Percentiles rank a stretch among this genome's conserved stretches.
These are phyloP conservation scores for Trichoderma koningiopsis DNA, from an alignment of 2,329 filamentous ascomycete genomes.

Conservation along the genomic window DNA sequence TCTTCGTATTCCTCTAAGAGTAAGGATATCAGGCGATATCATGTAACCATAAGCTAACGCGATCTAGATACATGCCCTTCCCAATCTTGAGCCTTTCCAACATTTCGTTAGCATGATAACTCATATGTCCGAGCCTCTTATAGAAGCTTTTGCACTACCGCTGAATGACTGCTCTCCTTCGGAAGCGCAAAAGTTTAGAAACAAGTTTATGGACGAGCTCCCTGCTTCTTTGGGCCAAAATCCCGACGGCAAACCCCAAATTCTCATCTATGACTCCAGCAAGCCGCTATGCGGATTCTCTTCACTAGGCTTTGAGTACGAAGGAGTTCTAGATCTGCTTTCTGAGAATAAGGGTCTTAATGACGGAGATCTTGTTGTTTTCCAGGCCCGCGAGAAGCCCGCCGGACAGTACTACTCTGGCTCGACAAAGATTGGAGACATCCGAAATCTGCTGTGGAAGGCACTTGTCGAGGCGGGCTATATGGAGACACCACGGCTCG, in stretches of 20 bases:
- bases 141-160: conserved; percentile 74
- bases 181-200: conserved; percentile 63
- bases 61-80: conserved; percentile 64
- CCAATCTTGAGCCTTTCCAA: conserved; percentile 58
- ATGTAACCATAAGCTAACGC: conserved; percentile 19
- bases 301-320: conserved; percentile 67
- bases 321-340: conserved; percentile 52
- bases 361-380: conserved; percentile 73
- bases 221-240: conserved; percentile 66
- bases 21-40: conserved; percentile 39
- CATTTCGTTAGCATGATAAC: conserved; percentile 76
- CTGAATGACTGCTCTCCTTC: conserved; percentile 55
- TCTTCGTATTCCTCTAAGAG: conserved; percentile 69
- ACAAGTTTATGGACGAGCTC: conserved; percentile 67
- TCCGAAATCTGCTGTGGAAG: conserved; percentile 71
- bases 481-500: conserved; percentile 47
- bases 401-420: conserved; percentile 59
- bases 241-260: conserved; percentile 74
- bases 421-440: conserved; percentile 70
- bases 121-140: conserved; percentile 63
- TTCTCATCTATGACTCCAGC: conserved; percentile 73
- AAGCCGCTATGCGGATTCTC: conserved; percentile 77
- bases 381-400: conserved; percentile 73
- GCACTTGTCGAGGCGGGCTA: conserved; percentile 65
- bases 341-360: conserved; percentile 48